Base-by-base conservation (phyloP, 2,329 filamentous ascomycete species). In the Aspergillus sp. region DNA sequence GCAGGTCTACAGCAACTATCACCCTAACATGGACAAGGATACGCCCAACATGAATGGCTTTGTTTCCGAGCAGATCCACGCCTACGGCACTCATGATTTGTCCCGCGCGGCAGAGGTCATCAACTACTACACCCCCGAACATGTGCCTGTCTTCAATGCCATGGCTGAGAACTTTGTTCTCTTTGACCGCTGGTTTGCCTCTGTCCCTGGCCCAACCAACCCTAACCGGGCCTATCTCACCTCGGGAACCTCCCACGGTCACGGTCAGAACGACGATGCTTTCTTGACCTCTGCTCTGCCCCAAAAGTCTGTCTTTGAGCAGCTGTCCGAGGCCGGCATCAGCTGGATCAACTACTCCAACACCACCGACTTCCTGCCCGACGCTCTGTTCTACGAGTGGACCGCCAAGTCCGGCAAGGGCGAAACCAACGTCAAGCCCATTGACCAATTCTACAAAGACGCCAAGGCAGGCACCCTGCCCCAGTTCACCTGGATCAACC, bases 291-390 rank as follows among this genome's bases (percentile, higher is more conserved):
- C 65, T 6, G 57, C 52, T 1, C 47, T 70, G 5, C 66, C 68
- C 0, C 66, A 70, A 43, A 60, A 50, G 7, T 69, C 66, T 4
- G 61, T 70, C 40, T 71, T 69, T 41, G 57, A 71, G 43, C 62
- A 69, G 43, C 52, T 75, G 27, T 65, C 61, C 0, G 68, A 72
- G 42, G 57, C 58, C 13, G 58, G 59, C 43, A 64, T 69, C 46
- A 60, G 59, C 34, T 76, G 73, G 73, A 66, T 63, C 43, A 74
- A 76, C 57, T 76, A 75, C 56, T 63, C 68, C 37, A 70, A 72
- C 53, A 61, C 68, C 32, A 67, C 61, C 8, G 66, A 62, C 13
- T 71, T 70, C 34, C 64, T 66, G 19, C 71, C 72, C 0, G 72
- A 75, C 45, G 65, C 71, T 0, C 51, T 60, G 1, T 73, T 69